phyloP scores from a whole-genome alignment of 768 basidiomycete genomes.

The Pleurotus pulmonarius region DNA sequence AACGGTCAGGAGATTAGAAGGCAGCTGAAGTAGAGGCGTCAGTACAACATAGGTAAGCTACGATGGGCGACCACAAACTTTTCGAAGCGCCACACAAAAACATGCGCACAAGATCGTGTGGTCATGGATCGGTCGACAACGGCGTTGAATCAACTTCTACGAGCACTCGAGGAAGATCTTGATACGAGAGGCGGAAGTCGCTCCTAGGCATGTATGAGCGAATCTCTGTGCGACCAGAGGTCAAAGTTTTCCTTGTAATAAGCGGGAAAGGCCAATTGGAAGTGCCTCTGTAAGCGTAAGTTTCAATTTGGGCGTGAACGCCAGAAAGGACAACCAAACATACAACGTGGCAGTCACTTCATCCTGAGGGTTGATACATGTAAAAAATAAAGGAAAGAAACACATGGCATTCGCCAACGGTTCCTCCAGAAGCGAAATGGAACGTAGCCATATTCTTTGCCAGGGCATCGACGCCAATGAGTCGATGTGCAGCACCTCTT shows the following conservation, averaged over 20 bases:
- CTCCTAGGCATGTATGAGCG: slow-evolving; percentile 1
- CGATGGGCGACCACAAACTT: not conserved
- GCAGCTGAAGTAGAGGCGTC: not conserved
- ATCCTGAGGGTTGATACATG: not conserved
- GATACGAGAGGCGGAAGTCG: not conserved
- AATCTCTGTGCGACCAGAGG: not conserved
- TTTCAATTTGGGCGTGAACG: not conserved
- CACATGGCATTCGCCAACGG: not conserved
- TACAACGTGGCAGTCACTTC: not conserved
- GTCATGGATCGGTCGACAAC: not conserved
- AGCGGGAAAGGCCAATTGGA: not conserved
- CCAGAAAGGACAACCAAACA: not conserved
- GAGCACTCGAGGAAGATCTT: not conserved
- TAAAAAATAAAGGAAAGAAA: not conserved
- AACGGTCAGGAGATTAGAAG: slow-evolving; percentile 2
- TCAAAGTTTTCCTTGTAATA: too few relatives aligned
- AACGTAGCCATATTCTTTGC: too few relatives aligned
- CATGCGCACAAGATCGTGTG: not conserved
- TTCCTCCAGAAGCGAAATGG: not conserved
- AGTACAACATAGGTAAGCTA: not conserved
- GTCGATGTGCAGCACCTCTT: too few relatives aligned
- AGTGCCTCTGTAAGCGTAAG: not conserved
- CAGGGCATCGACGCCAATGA: too few relatives aligned
- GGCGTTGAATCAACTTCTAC: slow-evolving; percentile 2
- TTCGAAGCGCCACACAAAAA: slow-evolving; percentile 1